Evolutionary conservation across 192 early-diverging fungal species (phyloP).

Genomic region (Backusella sp.): DNA sequence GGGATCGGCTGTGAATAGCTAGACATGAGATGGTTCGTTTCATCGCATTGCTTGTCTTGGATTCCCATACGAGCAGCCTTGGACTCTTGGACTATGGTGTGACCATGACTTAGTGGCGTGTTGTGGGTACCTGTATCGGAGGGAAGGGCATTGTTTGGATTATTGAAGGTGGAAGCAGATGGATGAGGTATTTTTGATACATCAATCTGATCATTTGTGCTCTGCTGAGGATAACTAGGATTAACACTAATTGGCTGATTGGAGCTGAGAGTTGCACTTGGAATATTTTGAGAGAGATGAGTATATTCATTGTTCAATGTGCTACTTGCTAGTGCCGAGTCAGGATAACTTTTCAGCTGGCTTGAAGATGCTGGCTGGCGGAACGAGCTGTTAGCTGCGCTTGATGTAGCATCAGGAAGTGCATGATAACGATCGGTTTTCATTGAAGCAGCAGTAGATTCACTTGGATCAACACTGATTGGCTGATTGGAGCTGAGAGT

Average conservation of each 20-base stretch:
- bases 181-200: neutral
- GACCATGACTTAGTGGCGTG: neutral
- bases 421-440: neutral
- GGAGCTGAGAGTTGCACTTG: neutral
- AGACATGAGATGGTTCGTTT: neutral
- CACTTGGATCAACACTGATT: neutral
- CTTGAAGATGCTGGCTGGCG: neutral
- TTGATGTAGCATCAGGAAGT: neutral
- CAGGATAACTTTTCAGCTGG: neutral
- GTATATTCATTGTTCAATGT: neutral
- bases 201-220: neutral
- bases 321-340: neutral
- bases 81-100: neutral
- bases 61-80: neutral
- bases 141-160: neutral
- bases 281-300: neutral
- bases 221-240: neutral
- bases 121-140: neutral
- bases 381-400: neutral
- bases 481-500: neutral
- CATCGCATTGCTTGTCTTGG: neutral
- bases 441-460: neutral
- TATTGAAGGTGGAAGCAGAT: neutral
- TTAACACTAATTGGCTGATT: neutral
- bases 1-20: neutral